Percentiles rank a stretch among this genome's conserved stretches.
Conservation (phyloP, 805 yeast genomes). For the Wickerhamiella kazuoi region DNA sequence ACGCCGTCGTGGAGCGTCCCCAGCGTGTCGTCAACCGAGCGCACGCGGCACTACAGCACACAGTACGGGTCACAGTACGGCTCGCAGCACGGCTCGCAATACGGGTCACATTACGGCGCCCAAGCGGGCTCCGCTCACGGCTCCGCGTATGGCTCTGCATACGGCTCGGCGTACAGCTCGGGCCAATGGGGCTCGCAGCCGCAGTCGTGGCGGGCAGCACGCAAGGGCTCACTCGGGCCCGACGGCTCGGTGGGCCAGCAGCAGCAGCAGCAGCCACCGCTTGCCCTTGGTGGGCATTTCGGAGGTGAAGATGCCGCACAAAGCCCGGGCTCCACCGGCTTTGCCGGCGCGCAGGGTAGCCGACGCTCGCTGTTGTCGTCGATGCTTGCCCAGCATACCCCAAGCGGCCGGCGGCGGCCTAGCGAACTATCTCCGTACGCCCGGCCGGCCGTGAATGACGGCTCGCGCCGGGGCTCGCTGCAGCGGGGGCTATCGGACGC, state of each 20-base stretch:
- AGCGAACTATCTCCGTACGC: constrained; percentile 17
- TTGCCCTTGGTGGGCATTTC: too few species aligned
- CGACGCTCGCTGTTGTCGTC: constrained; percentile 21
- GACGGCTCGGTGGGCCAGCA: too few species aligned
- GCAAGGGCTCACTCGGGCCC: too few species aligned
- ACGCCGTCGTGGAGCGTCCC: not conserved
- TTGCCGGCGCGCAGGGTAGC: not conserved
- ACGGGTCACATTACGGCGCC: not conserved
- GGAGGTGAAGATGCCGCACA: too few species aligned
- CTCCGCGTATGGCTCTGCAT: not conserved
- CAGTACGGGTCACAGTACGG: not conserved
- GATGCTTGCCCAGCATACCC: constrained; percentile 15
- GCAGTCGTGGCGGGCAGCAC: too few species aligned
- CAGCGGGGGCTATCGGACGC: not conserved
- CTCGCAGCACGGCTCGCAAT: not conserved
- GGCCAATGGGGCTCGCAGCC: too few species aligned
- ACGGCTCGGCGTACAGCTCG: not conserved
- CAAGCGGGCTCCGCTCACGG: too few species aligned
- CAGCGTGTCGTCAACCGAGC: not conserved
- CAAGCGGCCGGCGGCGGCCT: constrained; percentile 3
- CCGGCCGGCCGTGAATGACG: constrained; percentile 7
- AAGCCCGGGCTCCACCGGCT: too few species aligned
- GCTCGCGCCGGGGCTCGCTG: not conserved
- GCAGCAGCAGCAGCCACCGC: too few species aligned
- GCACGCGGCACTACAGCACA: not conserved